These are phyloP conservation scores for Juncus inflexus DNA, from an alignment of 176 grass and related monocot species.

Conservation along the genomic window DNA sequence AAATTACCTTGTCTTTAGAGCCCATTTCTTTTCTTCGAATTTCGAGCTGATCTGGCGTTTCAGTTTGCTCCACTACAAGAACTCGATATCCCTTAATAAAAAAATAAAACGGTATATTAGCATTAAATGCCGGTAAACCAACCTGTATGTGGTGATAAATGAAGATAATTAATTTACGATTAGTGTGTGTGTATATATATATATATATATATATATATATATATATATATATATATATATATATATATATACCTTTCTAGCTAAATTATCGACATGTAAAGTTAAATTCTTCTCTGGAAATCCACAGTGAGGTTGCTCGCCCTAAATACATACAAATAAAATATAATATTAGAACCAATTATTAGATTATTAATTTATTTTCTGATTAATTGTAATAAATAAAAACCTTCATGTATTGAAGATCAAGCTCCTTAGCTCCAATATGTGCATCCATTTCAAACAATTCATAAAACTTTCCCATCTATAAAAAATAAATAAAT, in stretches of 20 bases:
- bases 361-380: not conserved
- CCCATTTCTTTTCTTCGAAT: slow-evolving; percentile 78
- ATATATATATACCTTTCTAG: slow-evolving; percentile 60
- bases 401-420: slow-evolving; percentile 95
- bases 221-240: slow-evolving; percentile 20
- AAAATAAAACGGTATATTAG: slow-evolving; percentile 15
- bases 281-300: slow-evolving; percentile 96
- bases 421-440: slow-evolving; percentile 83
- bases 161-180: slow-evolving; percentile 19
- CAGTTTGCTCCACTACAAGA: slow-evolving; percentile 95
- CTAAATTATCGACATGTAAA: slow-evolving; percentile 88
- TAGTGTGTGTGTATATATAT: slow-evolving; percentile 13
- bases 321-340: slow-evolving; percentile 44
- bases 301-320: slow-evolving; percentile 93
- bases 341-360: slow-evolving; percentile 9
- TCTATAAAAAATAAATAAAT: slow-evolving; percentile 58
- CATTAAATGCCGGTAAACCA: not conserved
- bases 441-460: slow-evolving; percentile 99
- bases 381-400: not conserved
- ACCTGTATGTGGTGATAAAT: not conserved
- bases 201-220: slow-evolving; percentile 19
- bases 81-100: slow-evolving; percentile 75
- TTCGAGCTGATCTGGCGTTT: slow-evolving; percentile 89
- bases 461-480: slow-evolving; percentile 98
- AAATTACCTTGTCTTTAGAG: slow-evolving; percentile 87